Conservation (phyloP, 2,329 filamentous ascomycete genomes). For the Aspergillus sp. region DNA sequence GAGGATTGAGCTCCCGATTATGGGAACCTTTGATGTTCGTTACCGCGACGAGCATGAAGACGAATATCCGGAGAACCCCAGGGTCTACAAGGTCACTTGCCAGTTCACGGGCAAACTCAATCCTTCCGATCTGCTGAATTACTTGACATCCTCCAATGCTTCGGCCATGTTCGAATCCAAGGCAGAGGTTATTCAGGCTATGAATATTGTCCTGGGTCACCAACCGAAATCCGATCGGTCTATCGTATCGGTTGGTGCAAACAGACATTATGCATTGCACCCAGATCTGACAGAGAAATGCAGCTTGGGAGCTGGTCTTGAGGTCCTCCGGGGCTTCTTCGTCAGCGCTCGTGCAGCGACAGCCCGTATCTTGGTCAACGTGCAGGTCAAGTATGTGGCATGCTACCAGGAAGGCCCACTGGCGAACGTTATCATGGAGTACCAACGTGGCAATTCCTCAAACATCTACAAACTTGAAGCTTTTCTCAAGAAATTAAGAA, state of each 20-base stretch:
- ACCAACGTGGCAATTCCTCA: constrained; percentile 16
- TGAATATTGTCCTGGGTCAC: constrained; percentile 53
- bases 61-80: constrained; percentile 22
- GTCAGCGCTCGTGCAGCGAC: constrained; percentile 55
- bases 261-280: constrained; percentile 46
- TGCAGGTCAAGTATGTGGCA: constrained; percentile 55
- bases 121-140: constrained; percentile 40
- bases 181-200: constrained; percentile 48
- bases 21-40: constrained; percentile 20
- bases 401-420: constrained; percentile 49
- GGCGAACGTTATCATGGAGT: constrained; percentile 27
- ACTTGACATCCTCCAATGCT: constrained; percentile 31
- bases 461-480: constrained; percentile 17
- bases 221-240: constrained; percentile 35
- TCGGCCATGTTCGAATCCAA: constrained; percentile 37
- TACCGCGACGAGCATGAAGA: constrained; percentile 34
- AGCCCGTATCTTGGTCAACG: constrained; percentile 53
- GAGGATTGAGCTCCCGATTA: constrained; percentile 17
- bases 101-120: constrained; percentile 28
- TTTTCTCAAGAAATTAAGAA: constrained; percentile 37
- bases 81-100: constrained; percentile 31
- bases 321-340: constrained; percentile 56
- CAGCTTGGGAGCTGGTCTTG: constrained; percentile 46
- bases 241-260: constrained; percentile 45
- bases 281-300: constrained; percentile 24